Evolutionary conservation across 2,329 filamentous ascomycete genomes (phyloP), one percentile per base, ranked within the genome.

Genomic region (Neofusicoccum sp.): DNA sequence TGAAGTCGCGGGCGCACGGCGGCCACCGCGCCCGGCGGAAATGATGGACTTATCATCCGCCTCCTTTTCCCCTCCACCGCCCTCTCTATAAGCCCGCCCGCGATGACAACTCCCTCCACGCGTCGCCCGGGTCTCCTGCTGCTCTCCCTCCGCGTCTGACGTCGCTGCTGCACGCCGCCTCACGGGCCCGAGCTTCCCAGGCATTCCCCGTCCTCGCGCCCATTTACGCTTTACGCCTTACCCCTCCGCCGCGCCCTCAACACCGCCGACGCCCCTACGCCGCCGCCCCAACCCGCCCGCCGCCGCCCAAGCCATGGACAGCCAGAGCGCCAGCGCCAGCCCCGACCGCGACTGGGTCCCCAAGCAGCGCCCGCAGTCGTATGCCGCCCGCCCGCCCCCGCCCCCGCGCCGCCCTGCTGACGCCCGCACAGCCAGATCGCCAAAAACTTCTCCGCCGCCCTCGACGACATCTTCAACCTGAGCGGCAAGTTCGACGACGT

Each of bases 381-480:
- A 83, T 77, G 91, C 37, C 33, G 37, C 39, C 62, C 31, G 61
- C 54, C 58, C 62, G 62, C 61, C 37, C 11, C 28, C 22, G 6
- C 56, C 63, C 65, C 56, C 56, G 22, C 43, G 63, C 65, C 49
- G 50, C 29, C 33, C 31, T 49, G 29, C 56, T 54, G 36, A 47
- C 34, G 33, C 29, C 47, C 33, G 37, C 59, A 33, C 78, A 97
- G 93, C 67, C 95, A 91, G 65, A 88, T 97, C 78, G 93, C 93
- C 61, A 89, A 87, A 70, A 92, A 90, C 74, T 97, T 97, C 79
- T 94, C 92, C 64, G 83, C 87, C 48, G 91, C 94, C 75, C 83
- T 97, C 65, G 90, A 94, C 81, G 89, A 92, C 74, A 89, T 96
- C 70, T 97, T 97, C 81, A 89, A 90, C 72, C 88, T 97, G 73